Percentiles rank a stretch among this genome's conserved stretches.
These are phyloP conservation scores for Acacia melanoxylon DNA, from an alignment of 306 rosid genomes.

Conservation along the genomic window DNA sequence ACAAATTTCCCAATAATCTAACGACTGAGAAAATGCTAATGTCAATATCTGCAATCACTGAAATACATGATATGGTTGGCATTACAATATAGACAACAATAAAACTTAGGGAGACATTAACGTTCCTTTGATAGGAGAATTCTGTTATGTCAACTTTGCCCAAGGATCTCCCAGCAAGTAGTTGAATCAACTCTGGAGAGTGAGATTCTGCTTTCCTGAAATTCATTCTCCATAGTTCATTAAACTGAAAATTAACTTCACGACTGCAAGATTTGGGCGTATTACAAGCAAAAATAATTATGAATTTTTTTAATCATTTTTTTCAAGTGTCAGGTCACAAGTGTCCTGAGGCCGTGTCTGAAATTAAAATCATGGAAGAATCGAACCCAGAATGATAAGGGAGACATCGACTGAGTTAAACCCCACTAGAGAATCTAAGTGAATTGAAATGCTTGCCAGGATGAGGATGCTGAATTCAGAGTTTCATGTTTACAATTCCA, in stretches of 20 bases:
- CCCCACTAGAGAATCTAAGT: neutral
- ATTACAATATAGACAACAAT: slow-evolving; percentile 25
- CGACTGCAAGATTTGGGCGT: neutral
- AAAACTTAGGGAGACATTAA: neutral
- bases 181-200: slow-evolving; percentile 2
- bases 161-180: slow-evolving; percentile 4
- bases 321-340: neutral
- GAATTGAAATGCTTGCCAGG: slow-evolving; percentile 2
- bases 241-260: neutral
- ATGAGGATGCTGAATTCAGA: neutral
- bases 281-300: neutral
- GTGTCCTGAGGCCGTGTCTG: neutral
- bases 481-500: neutral
- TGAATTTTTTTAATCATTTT: neutral
- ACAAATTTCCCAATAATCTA: neutral
- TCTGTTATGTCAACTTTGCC: neutral
- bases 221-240: slow-evolving; percentile 1
- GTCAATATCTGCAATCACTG: neutral
- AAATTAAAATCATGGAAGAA: neutral
- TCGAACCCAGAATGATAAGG: neutral
- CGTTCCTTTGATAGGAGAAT: slow-evolving; percentile 19
- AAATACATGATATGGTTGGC: slow-evolving; percentile 10
- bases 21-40: neutral
- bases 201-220: slow-evolving; percentile 39
- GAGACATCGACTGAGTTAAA: neutral